phyloP scores from a whole-genome alignment of 202 grass and related monocot genomes.

The Alloteropsis angusta region DNA sequence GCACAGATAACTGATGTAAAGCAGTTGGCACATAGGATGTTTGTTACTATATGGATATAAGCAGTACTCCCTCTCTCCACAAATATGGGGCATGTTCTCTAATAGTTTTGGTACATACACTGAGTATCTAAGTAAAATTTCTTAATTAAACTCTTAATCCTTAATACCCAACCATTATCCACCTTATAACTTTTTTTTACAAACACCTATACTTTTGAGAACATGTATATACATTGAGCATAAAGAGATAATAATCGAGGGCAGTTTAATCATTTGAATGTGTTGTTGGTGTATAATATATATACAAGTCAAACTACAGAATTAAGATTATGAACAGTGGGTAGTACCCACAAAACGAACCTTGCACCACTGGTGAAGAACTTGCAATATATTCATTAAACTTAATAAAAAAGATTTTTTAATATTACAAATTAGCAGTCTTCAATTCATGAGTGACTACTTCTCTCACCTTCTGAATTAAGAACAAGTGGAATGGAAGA shows the following conservation, averaged over 20 bases:
- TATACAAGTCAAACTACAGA: background rate
- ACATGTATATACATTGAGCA: background rate
- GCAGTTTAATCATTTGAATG: background rate
- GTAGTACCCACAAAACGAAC: no score
- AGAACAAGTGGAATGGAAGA: background rate
- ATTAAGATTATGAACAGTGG: no score
- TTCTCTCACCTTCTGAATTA: background rate
- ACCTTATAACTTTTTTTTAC: no score
- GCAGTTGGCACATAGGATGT: background rate
- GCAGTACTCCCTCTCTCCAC: no score
- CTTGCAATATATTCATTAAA: background rate
- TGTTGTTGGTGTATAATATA: background rate
- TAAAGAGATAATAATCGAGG: background rate
- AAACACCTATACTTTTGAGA: background rate
- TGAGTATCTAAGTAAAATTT: no score
- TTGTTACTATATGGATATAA: background rate
- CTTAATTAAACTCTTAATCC: background rate
- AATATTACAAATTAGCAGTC: background rate
- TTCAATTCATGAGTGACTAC: background rate
- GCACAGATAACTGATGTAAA: background rate
- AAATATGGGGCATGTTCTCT: background rate
- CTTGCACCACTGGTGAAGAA: background rate
- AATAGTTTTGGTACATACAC: background rate
- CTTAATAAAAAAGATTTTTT: background rate
- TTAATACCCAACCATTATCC: background rate